Evolutionary conservation across 1,284 basidiomycete species (phyloP).

Genomic region (Sphagnurus paluster): DNA sequence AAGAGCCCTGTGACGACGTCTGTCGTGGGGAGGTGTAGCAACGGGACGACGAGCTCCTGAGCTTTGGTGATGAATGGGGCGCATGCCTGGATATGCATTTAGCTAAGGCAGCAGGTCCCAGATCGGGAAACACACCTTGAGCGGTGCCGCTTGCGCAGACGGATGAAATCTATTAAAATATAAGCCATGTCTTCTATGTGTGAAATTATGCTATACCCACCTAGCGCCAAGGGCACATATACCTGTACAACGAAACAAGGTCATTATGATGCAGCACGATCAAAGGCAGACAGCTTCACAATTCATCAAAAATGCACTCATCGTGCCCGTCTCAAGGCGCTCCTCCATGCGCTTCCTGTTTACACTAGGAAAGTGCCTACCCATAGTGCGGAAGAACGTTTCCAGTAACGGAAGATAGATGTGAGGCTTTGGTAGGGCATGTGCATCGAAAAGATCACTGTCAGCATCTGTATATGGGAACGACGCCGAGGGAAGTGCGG

Average conservation of each 20-base stretch:
- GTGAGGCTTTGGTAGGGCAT: constrained; percentile 13
- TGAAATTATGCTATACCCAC: background rate
- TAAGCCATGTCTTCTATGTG: background rate
- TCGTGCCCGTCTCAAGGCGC: constrained; percentile 13
- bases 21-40: constrained; percentile 16
- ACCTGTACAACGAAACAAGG: constrained; percentile 4
- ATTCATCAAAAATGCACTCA: constrained; percentile 18
- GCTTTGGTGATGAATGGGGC: constrained; percentile 18
- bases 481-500: constrained; percentile 1
- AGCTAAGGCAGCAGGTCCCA: too few species aligned
- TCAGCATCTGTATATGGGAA: constrained; percentile 7
- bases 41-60: constrained; percentile 15
- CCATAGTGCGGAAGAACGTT: constrained; percentile 15
- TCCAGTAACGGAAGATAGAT: constrained; percentile 15
- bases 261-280: background rate
- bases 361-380: constrained; percentile 16
- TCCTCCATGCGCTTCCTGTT: constrained; percentile 16
- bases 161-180: constrained; percentile 11
- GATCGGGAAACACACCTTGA: constrained; percentile 12
- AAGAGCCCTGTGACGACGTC: constrained; percentile 18
- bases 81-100: constrained; percentile 16
- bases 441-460: constrained; percentile 14
- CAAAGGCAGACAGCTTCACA: constrained; percentile 3
- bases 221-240: constrained; percentile 16
- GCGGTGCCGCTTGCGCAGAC: constrained; percentile 15